phyloP scores from a whole-genome alignment of 495 filamentous ascomycete species.

The Xylaria curta region DNA sequence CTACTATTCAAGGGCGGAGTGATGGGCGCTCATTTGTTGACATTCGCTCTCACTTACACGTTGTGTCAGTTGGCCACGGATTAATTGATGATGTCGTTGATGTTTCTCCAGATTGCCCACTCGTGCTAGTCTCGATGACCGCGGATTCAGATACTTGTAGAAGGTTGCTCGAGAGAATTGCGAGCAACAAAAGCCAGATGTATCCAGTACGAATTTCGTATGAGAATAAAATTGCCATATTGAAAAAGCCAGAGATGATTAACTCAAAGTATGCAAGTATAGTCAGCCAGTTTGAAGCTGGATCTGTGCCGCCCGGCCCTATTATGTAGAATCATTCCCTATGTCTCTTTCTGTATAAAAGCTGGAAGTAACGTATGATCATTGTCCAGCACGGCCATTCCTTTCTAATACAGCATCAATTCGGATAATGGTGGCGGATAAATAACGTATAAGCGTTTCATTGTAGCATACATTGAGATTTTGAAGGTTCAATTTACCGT shows the following conservation, averaged over 20 bases:
- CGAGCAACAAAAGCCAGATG: background rate
- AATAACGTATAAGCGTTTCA: constrained; percentile 7
- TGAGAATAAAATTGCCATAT: background rate
- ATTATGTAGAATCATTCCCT: background rate
- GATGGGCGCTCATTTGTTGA: background rate
- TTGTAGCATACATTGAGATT: background rate
- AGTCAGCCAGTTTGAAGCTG: background rate
- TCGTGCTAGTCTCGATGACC: background rate
- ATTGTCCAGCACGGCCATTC: no score
- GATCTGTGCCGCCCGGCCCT: background rate
- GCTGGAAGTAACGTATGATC: constrained; percentile 5
- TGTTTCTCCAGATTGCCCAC: background rate
- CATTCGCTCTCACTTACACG: background rate
- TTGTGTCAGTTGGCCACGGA: constrained; percentile 14
- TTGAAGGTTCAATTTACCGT: background rate
- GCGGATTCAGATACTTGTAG: background rate
- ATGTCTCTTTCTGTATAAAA: background rate
- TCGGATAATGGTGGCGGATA: background rate
- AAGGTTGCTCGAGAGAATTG: background rate
- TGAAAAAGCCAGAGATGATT: background rate
- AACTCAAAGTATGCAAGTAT: background rate
- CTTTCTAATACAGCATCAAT: background rate
- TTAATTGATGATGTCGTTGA: background rate
- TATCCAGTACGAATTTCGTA: background rate
- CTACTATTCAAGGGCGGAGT: background rate